These are phyloP conservation scores for Clavulina sp. DNA, from an alignment of 768 basidiomycete genomes.

Conservation along the genomic window DNA sequence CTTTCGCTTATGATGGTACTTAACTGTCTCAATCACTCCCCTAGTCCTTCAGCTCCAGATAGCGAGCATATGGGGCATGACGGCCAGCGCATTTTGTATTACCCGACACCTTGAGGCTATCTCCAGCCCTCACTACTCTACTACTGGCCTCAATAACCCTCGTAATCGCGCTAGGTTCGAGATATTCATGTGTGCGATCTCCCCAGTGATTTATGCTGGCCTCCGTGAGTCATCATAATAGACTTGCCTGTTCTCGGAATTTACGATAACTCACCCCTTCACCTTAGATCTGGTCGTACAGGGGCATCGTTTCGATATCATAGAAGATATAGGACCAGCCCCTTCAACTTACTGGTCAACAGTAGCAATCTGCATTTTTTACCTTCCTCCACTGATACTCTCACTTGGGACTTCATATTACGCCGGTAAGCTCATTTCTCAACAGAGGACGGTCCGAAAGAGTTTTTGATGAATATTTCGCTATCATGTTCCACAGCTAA, in stretches of 20 bases:
- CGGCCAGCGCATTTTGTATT: conserved; percentile 20
- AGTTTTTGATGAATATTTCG: too few relatives aligned
- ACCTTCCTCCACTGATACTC: too few relatives aligned
- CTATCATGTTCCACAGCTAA: too few relatives aligned
- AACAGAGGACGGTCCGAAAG: too few relatives aligned
- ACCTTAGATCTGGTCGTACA: conserved; percentile 36
- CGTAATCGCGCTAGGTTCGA: conserved; percentile 16
- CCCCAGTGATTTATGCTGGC: conserved; percentile 41
- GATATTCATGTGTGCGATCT: too few relatives aligned
- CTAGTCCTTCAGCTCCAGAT: too few relatives aligned
- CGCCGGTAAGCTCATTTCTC: too few relatives aligned
- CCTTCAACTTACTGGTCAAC: too few relatives aligned
- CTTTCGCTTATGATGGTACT: too few relatives aligned
- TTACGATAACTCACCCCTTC: neutral
- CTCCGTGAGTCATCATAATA: conserved; percentile 42
- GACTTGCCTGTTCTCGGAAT: neutral
- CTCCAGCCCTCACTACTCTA: conserved; percentile 15
- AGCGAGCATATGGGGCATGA: conserved; percentile 29
- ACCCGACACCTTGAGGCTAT: conserved; percentile 32
- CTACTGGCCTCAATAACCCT: neutral
- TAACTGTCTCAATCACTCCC: conserved; percentile 34
- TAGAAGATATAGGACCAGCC: conserved; percentile 41
- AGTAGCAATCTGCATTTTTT: too few relatives aligned
- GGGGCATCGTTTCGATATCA: conserved; percentile 44
- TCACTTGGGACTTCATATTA: too few relatives aligned